These are phyloP conservation scores for Candida maesae DNA, from an alignment of 805 yeast species.

Conservation along the genomic window DNA sequence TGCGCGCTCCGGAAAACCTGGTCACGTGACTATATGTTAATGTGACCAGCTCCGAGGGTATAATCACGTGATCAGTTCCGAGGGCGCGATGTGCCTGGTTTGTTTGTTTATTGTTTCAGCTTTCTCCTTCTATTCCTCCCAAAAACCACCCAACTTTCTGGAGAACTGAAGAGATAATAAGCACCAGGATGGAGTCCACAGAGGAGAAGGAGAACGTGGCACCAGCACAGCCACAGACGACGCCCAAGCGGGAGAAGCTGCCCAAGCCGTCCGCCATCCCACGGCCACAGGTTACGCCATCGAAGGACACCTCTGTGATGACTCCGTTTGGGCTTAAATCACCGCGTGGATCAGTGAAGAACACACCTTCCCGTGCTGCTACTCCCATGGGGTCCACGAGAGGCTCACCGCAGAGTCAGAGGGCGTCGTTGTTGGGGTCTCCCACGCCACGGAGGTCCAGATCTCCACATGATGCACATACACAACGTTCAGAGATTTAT, in stretches of 20 bases:
- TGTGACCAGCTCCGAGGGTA: no score
- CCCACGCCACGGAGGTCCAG: neutral
- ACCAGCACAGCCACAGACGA: no score
- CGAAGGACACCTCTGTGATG: constrained; percentile 16
- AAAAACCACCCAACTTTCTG: no score
- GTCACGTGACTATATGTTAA: no score
- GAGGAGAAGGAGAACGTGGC: neutral
- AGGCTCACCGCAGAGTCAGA: neutral
- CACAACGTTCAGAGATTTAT: neutral
- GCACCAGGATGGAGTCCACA: no score
- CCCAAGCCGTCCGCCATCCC: constrained; percentile 21
- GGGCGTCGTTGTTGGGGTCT: neutral
- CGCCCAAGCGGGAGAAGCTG: neutral
- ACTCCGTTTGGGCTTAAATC: constrained; percentile 15
- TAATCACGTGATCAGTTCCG: neutral
- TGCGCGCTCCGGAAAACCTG: no score
- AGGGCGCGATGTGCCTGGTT: neutral
- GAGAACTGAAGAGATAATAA: no score
- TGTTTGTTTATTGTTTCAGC: neutral
- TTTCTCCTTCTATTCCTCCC: no score
- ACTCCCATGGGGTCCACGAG: no score
- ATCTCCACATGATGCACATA: neutral
- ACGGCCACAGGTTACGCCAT: constrained; percentile 22
- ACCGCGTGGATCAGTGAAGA: constrained; percentile 3
- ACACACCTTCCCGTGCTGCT: no score